A percentile compares a stretch with the other conserved stretches of the same genome.
Conservation (phyloP, 352 stramenopile species). For the Phytophthora colocasiae region DNA sequence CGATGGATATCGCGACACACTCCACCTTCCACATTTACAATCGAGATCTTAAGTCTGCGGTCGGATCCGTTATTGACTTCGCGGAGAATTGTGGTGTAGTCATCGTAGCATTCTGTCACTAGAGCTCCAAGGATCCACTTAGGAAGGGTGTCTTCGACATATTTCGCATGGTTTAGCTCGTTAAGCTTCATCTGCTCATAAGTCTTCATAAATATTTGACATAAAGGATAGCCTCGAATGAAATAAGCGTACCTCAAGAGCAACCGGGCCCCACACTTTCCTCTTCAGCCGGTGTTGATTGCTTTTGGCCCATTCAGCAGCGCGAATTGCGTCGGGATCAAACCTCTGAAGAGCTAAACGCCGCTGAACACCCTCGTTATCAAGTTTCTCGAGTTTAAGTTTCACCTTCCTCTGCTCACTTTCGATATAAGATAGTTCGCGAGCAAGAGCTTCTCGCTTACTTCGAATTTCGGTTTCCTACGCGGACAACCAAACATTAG, state of each 20-base stretch:
- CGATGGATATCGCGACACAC: conserved; percentile 55
- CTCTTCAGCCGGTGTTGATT: conserved; percentile 74
- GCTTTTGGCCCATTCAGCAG: conserved; percentile 78
- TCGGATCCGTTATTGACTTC: conserved; percentile 65
- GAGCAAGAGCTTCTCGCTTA: conserved; percentile 61
- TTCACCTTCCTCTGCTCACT: conserved; percentile 58
- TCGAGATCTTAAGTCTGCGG: conserved; percentile 66
- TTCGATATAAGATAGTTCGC: conserved; percentile 57
- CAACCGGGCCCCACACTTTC: conserved; percentile 85
- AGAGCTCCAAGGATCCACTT: conserved; percentile 82
- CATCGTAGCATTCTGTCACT: conserved; percentile 80
- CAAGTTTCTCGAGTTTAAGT: conserved; percentile 66
- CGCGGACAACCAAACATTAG: background rate
- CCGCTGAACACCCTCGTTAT: conserved; percentile 81
- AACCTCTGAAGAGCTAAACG: conserved; percentile 60
- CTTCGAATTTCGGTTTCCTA: conserved; percentile 79
- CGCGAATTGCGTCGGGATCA: conserved; percentile 78
- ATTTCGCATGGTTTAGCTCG: conserved; percentile 82
- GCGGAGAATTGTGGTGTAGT: conserved; percentile 81
- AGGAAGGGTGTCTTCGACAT: conserved; percentile 84
- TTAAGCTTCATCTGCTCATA: conserved; percentile 73
- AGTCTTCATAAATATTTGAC: too few species aligned
- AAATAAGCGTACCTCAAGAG: conserved; percentile 59
- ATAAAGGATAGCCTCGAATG: background rate
- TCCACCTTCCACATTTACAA: conserved; percentile 75